Evolutionary conservation across 768 basidiomycete genomes (phyloP), one percentile per base, ranked within the genome.

Genomic region (Xanthoconium purpureum): DNA sequence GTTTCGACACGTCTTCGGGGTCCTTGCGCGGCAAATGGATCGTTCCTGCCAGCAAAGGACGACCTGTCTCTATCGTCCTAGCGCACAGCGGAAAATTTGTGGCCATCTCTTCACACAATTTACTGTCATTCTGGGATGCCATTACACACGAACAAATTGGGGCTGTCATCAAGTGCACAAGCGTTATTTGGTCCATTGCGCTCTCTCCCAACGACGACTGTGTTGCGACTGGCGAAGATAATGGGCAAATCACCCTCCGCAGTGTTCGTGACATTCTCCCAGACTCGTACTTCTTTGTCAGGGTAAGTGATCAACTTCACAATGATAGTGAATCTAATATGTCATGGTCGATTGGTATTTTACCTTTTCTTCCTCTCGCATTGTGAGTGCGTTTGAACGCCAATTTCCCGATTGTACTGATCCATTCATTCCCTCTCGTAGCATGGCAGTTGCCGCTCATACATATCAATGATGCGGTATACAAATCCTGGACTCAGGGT

Each of bases 101-200:
- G 3, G 33, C 36, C 5, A 5, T 48, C 8, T 36, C 40, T 4
- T 28, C 30, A 1, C n/a, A 20, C 10, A 9, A 44, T 2, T 40
- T 35, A 3, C 5, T 58, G 4, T 59, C 55, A 1, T 58, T 60
- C 37, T 58, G 56, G 52, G 52, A 57, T 15, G 29, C 30, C 24
- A 13, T 12, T 17, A 50, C 47, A 1, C 20, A 36, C 24, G 3
- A 36, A 30, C 47, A 45, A 36, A 50, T 58, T 2, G 57, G 57
- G 3, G 3, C 14, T 12, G 47, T 6, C 7, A 20, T 48, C 30
- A 20, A 45, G 0, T 8, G 29, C 5, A 5, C 20, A 13, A 24
- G 30, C 17, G 0, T 1, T 0, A 15, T 50, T 36, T 30, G 36
- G 40, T 53, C 38, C 2, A 32, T 50, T 3, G 43, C 51, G 3